Evolutionary conservation across 2,329 filamentous ascomycete genomes (phyloP).

Genomic region (Colletotrichum tropicale): DNA sequence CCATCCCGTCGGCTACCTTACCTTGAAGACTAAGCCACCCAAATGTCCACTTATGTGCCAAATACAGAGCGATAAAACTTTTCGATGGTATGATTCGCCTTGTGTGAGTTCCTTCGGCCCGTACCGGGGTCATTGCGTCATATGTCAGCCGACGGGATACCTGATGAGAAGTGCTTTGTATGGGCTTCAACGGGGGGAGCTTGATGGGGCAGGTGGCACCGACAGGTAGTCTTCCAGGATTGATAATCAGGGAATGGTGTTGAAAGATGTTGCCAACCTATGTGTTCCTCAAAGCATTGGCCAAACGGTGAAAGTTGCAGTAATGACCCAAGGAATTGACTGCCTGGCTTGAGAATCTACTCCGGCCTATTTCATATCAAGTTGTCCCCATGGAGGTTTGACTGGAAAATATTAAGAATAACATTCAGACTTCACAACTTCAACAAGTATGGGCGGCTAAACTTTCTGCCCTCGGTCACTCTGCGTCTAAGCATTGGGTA

Average conservation of each 20-base stretch:
- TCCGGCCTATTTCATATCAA: not conserved
- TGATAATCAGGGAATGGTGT: not conserved
- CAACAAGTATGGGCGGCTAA: not conserved
- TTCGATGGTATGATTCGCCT: fast-evolving
- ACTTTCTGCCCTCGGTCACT: not conserved
- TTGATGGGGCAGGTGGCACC: not conserved
- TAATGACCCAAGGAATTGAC: too few relatives aligned
- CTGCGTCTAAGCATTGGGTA: not conserved
- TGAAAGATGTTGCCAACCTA: not conserved
- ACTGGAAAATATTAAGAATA: not conserved
- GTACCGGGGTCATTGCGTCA: not conserved
- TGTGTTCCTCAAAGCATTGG: too few relatives aligned
- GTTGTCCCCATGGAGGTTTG: not conserved
- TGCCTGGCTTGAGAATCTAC: too few relatives aligned
- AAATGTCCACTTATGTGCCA: fast-evolving
- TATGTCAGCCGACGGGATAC: not conserved
- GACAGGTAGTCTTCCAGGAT: not conserved
- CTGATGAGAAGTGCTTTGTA: not conserved
- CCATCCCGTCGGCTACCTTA: not conserved
- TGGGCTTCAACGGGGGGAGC: not conserved
- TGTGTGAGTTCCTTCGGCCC: not conserved
- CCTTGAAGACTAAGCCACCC: fast-evolving
- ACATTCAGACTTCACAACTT: not conserved
- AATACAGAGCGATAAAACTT: fast-evolving
- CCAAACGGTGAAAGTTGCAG: too few relatives aligned